Conservation (phyloP, 176 grass and related monocot species). For the Melocanna baccifera region DNA sequence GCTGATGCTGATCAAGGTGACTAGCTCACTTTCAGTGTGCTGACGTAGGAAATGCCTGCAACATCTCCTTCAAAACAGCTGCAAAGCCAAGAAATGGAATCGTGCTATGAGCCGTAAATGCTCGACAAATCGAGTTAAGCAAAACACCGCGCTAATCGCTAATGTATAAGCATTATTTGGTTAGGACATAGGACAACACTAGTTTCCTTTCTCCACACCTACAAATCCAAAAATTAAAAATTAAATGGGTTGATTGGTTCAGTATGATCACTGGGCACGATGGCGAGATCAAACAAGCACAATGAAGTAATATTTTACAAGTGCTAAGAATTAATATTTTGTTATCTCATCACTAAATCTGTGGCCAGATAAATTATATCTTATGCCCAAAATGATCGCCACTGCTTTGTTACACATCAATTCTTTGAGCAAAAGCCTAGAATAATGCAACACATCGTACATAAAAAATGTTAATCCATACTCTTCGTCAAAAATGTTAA, state of each 20-base stretch:
- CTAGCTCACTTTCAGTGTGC: no score
- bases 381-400: background rate
- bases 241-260: background rate
- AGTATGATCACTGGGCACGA: no score
- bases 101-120: background rate
- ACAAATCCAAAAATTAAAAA: no score
- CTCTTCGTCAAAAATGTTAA: no score
- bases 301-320: background rate
- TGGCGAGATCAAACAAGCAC: constrained; percentile 1
- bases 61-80: constrained; percentile 81
- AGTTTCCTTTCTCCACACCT: background rate
- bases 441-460: no score
- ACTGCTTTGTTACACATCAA: background rate
- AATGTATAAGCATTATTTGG: background rate
- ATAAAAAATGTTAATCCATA: no score
- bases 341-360: background rate
- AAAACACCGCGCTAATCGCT: background rate
- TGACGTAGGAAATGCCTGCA: constrained; percentile 66
- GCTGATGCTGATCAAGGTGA: no score
- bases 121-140: background rate
- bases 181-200: background rate
- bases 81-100: constrained; percentile 25
- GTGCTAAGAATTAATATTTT: background rate
- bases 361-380: background rate
- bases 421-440: no score